Evolutionary conservation across 805 yeast species (phyloP), one percentile per base, ranked within the genome.

Genomic region (Kurtzmaniella cleridarum): DNA sequence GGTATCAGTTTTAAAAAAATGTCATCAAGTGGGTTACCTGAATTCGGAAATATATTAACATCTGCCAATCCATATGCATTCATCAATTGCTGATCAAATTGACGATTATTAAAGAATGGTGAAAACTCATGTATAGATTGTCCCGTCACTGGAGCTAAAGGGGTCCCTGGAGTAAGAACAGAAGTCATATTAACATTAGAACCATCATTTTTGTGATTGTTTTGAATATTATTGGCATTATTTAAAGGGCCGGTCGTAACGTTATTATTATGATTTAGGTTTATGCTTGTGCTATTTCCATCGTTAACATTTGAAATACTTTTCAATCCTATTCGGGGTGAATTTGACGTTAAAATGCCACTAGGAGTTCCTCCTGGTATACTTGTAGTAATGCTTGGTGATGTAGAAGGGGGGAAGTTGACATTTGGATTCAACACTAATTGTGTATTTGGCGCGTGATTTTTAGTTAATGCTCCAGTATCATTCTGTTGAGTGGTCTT

Each of bases 1-100:
- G 48, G 44, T 42, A 47, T 30, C 33, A 41, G 15, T 48, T 43
- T 13, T 33, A 51, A 35, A 35, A 67, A 50, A 3, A 58, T 51
- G 14, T 65, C 70, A 36, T 66, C 73, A 23, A 68, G 46, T 0
- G 73, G 73, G 38, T 68, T 68, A 23, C 54, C 57, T 30, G 49
- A 59, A 41, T 55, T 63, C 45, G 51, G 60, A 40, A 68, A 67
- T 13, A 63, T 57, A 40, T 63, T 62, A n/a, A 57, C 51, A 31
- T 28, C 13, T 6, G 15, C 15, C 9, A 14, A 11, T 17, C 33
- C 33, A 30, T 30, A 16, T 30, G 18, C 18, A 6, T 2, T 30
- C 33, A 17, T 16, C 12, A 13, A 20, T 20, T 20, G 24, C 24
- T 20, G 24, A 20, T 20, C 24, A 8, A 20, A 20, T 20, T 20